Percentiles rank a stretch among this genome's conserved stretches.
Conservation (phyloP, 2,329 filamentous ascomycete species). For the Alternaria arborescens region DNA sequence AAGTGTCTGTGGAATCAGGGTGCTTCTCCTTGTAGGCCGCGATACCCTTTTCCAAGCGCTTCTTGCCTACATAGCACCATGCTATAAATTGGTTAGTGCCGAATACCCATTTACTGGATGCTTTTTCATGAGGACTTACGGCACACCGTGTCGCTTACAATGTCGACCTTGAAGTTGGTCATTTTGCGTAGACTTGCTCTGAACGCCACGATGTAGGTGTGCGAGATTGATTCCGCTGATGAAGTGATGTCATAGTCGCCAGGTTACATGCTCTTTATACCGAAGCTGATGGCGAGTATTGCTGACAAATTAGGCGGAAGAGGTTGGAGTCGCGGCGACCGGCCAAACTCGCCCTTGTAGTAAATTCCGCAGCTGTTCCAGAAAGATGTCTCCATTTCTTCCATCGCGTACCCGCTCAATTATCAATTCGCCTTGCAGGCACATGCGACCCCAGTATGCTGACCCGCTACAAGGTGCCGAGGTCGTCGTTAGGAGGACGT, state of each 20-base stretch:
- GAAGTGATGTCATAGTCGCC: constrained; percentile 6
- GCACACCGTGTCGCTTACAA: constrained; percentile 83
- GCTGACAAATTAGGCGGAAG: constrained; percentile 36
- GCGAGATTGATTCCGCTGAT: constrained; percentile 2
- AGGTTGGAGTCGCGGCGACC: neutral
- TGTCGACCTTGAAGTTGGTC: constrained; percentile 74
- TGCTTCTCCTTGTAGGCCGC: constrained; percentile 68
- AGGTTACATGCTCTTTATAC: constrained; percentile 17
- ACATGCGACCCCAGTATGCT: neutral
- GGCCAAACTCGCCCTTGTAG: constrained; percentile 9
- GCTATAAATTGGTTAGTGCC: constrained; percentile 28
- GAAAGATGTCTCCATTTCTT: neutral
- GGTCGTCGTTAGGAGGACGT: neutral
- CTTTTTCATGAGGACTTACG: constrained; percentile 54
- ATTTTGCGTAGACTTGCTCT: constrained; percentile 44
- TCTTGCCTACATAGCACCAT: constrained; percentile 78
- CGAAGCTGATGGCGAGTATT: constrained; percentile 12
- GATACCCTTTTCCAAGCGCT: constrained; percentile 77
- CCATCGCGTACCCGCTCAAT: neutral
- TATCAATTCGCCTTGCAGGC: too few species aligned
- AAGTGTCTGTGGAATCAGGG: constrained; percentile 70
- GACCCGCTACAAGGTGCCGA: neutral
- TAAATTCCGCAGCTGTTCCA: constrained; percentile 6
- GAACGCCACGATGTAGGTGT: constrained; percentile 45
- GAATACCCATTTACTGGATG: neutral